A percentile compares a stretch with the other conserved stretches of the same genome.
Evolutionary conservation across 768 basidiomycete species (phyloP).

Genomic region (Tephrocybe rancida): DNA sequence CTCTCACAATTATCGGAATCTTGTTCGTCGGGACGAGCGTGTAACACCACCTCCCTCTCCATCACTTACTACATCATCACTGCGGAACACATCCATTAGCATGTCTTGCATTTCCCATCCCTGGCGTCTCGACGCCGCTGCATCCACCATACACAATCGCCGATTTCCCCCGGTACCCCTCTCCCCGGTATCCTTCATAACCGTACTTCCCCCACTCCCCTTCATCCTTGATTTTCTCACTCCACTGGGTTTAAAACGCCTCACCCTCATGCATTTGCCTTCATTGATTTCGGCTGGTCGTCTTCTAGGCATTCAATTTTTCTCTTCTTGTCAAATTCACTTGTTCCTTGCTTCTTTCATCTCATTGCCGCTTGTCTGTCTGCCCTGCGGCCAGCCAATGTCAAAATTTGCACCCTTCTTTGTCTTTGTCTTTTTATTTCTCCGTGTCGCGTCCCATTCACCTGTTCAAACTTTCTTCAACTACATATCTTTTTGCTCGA

Average conservation of each 20-base stretch:
- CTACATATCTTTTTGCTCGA: constrained; percentile 6
- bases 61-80: not conserved
- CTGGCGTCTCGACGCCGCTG: no score
- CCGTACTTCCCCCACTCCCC: not conserved
- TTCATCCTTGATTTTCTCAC: not conserved
- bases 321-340: not conserved
- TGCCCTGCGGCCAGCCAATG: constrained; percentile 6
- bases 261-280: not conserved
- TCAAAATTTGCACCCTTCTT: not conserved
- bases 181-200: no score
- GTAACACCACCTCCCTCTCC: constrained; percentile 21
- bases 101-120: not conserved
- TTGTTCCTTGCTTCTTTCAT: not conserved
- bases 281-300: constrained; percentile 17
- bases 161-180: no score
- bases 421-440: not conserved
- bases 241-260: not conserved
- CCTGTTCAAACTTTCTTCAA: constrained; percentile 10
- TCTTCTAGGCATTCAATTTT: constrained; percentile 3
- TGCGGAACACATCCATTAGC: not conserved
- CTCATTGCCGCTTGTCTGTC: not conserved
- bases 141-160: not conserved
- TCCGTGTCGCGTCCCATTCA: constrained; percentile 6
- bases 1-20: constrained; percentile 16
- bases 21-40: constrained; percentile 43